Conservation (phyloP, 129 eudicot species). For the Pittosporum tobira region DNA sequence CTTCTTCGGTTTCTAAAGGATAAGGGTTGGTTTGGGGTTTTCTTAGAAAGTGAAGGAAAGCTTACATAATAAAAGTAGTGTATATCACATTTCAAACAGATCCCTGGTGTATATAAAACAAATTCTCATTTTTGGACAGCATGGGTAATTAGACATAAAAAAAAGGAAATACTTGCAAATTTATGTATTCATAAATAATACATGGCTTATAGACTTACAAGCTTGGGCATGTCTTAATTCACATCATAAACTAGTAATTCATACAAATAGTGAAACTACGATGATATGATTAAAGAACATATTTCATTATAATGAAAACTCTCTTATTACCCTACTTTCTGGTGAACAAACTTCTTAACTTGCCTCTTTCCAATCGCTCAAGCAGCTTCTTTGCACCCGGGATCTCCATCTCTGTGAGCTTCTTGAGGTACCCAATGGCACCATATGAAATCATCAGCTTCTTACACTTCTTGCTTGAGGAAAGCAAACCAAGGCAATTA, state of each 20-base stretch:
- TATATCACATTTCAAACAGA: too few species aligned
- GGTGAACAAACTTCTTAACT: conserved; percentile 60
- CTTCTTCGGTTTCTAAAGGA: too few species aligned
- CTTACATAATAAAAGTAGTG: too few species aligned
- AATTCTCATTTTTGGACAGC: not conserved
- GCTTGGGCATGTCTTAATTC: not conserved
- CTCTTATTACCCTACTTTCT: conserved; percentile 30
- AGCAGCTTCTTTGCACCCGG: conserved; percentile 76
- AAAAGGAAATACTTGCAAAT: not conserved
- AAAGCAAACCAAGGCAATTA: conserved; percentile 37
- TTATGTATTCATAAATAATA: too few species aligned
- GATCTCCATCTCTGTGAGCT: conserved; percentile 66
- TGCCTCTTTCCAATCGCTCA: conserved; percentile 84
- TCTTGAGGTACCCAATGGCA: conserved; percentile 92
- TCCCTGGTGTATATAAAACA: too few species aligned
- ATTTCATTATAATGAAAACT: conserved; percentile 1
- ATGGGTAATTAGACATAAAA: too few species aligned
- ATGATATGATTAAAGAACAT: not conserved
- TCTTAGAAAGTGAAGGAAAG: too few species aligned
- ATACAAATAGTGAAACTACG: not conserved
- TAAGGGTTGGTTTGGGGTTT: too few species aligned
- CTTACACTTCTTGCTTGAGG: conserved; percentile 83
- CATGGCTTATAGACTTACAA: not conserved
- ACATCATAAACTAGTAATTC: not conserved
- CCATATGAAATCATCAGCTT: conserved; percentile 93